Base-by-base conservation (phyloP, 208 protist species). In the Leishmania major region DNA sequence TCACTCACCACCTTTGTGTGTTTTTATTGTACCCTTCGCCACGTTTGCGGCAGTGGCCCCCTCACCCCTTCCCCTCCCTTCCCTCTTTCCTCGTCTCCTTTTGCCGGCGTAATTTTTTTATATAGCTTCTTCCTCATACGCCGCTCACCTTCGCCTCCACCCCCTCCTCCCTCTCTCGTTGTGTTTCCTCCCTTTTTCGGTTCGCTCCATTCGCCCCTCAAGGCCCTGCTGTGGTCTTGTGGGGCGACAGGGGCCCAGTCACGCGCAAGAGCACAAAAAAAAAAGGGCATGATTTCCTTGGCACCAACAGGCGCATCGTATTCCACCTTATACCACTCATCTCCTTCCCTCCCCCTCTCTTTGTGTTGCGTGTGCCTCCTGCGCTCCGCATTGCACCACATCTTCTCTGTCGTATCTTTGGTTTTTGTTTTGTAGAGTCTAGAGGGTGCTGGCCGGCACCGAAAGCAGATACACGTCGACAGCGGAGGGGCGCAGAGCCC, bases 251-350 rank as follows among this genome's bases (percentile, higher is more conserved):
- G 3, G n/a, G 60, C 31, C 31, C 71, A 47, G 75, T 77, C 37
- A 47, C 60, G 60, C 67, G 25, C 15, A 57, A 45, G 47, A 57
- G 22, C 31, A 25, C 17, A 22, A 70, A 1, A 43, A 3, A 43
- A 43, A 43, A 43, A 11, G 0, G 11, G 4, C 75, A 47, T 45
- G 35, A 11, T 19, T 55, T 31, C 19, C 22, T 31, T 55, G 17
- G 25, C 47, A 40, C 57, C 77, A n/a, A 60, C n/a, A 57, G 11
- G 17, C 78, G 49, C 67, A 64, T 53, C 8, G 76, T 11, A 22
- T 28, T 28, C 22, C 31, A 47, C 13, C 81, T 77, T 25, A 81
- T 73, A 75, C 73, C 81, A 53, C 71, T 76, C 49, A 19, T 82
- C 22, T 60, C 49, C 37, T 51, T 71, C n/a, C 60, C 37, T 71